Conservation (phyloP, 805 yeast genomes). For the Candida dajiaensis region DNA sequence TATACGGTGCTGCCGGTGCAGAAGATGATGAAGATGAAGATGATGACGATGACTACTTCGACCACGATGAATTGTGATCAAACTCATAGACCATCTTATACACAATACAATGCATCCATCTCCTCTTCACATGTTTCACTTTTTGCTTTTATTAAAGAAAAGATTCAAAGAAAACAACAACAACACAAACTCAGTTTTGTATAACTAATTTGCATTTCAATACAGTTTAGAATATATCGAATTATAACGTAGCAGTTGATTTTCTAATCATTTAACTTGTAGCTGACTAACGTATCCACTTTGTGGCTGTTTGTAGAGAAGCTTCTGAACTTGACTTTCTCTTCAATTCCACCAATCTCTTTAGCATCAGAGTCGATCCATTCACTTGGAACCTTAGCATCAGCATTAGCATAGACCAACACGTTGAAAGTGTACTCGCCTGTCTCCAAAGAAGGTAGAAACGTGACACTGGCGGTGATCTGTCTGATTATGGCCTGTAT, state of each 20-base stretch:
- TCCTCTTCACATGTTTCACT: background rate
- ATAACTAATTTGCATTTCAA: background rate
- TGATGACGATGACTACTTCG: constrained; percentile 53
- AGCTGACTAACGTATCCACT: constrained; percentile 64
- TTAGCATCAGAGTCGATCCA: constrained; percentile 79
- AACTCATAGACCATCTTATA: background rate
- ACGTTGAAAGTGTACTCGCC: constrained; percentile 75
- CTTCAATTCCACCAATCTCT: constrained; percentile 46
- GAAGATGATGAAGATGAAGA: constrained; percentile 43
- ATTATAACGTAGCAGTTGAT: background rate
- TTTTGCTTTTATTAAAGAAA: background rate
- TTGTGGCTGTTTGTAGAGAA: constrained; percentile 64
- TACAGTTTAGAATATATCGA: background rate
- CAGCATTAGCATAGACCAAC: constrained; percentile 71
- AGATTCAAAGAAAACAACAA: too few species aligned
- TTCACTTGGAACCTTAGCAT: constrained; percentile 63
- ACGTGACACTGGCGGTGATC: constrained; percentile 81
- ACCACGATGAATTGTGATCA: constrained; percentile 60
- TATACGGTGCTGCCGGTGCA: constrained; percentile 56
- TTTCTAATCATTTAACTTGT: constrained; percentile 20
- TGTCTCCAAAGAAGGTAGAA: constrained; percentile 67
- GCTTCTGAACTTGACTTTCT: constrained; percentile 61
- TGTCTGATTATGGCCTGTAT: constrained; percentile 86
- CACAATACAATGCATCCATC: background rate
- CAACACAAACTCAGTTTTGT: background rate